Base-by-base conservation (phyloP, 371 early-diverging fungal species). In the Saksenaea vasiformis region DNA sequence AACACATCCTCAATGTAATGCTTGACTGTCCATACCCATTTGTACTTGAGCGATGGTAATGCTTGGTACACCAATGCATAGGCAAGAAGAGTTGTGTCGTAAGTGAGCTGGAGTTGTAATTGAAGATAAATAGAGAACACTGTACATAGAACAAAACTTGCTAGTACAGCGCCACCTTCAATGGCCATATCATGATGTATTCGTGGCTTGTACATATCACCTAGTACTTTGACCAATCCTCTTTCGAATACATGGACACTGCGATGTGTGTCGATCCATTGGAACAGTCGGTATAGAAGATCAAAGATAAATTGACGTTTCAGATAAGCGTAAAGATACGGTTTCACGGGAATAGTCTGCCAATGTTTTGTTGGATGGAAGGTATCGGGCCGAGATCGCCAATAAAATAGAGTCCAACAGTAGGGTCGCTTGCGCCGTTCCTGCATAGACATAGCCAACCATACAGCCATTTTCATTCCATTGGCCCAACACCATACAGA, bases 391-490 rank as follows among this genome's bases (percentile, higher is more conserved):
- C 66, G 68, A n/a, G 38, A 64, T 56, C 78, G 67, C 78, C 78
- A 78, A 39, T 70, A 62, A 1, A 57, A 62, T 0, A 78, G 19
- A 3, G 73, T 75, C 24, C 60, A 55, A 1, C 65, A 43, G 67
- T 69, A 78, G 0, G 66, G 65, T 9, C 71, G 56, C 38, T 66
- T 62, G 24, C 70, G 65, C 44, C 78, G 64, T 63, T 78, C 78
- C 39, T 75, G 73, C 56, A 71, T 69, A 1, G 70, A 36, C 68
- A 73, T 71, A 53, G 73, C 73, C 11, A 78, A 54, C 78, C 78
- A 78, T 1, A 78, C 73, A 13, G 71, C 73, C 78, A 78, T 78
- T 34, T 78, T 78, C 68, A 78, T 69, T 2, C 70, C 67, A 14
- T 54, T 73, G 0, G 68, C 76, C 75, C 75, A 78, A 1, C 65